Evolutionary conservation across 768 basidiomycete genomes (phyloP), one percentile per base, ranked within the genome.

Genomic region (Galerina marginata): DNA sequence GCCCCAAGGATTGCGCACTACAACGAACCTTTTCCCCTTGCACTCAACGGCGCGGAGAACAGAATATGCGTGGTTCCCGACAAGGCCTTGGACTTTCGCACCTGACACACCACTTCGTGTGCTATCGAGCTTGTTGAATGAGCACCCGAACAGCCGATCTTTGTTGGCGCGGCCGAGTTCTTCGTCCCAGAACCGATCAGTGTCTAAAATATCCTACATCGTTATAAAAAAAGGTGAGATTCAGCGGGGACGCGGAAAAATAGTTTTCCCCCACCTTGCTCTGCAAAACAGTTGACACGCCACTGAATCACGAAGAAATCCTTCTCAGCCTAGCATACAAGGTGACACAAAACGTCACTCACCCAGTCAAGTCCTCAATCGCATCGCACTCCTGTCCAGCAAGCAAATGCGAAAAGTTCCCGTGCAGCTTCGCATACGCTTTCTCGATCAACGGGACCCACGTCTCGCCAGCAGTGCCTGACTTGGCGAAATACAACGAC

Each of bases 381-480:
- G 80, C 85, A 59, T 86, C 83, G 39, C 72, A 76, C 20, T 78
- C 72, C 50, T 70, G 70, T 1, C 79, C 78, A 3, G 71, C 74
- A 11, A 67, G 65, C 39, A 82, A 59, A 42, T 75, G 70, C 5
- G 72, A 68, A 57, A 78, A 81, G 59, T 79, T 76, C 1, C 83
- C 83, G 65, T 86, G 82, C 2, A 85, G 63, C 69, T 86, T 86
- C 2, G 84, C 84, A 59, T 79, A 86, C 3, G 84, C 84, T 66
- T 86, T 86, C 67, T 86, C 84, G n/a, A 85, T 76, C n/a, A 86
- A 68, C 2, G 84, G 81, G 0, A 84, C 82, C 84, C 84, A 85
- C 4, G 83, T 84, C 61, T 85, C 84, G 33, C 79, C 80, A 46
- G 78, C 75, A 2, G 77, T 71, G 1, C 77, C 79, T 6, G 80